Evolutionary conservation across 805 yeast species (phyloP), one percentile per base, ranked within the genome.

Genomic region (Hyphopichia homilentoma): DNA sequence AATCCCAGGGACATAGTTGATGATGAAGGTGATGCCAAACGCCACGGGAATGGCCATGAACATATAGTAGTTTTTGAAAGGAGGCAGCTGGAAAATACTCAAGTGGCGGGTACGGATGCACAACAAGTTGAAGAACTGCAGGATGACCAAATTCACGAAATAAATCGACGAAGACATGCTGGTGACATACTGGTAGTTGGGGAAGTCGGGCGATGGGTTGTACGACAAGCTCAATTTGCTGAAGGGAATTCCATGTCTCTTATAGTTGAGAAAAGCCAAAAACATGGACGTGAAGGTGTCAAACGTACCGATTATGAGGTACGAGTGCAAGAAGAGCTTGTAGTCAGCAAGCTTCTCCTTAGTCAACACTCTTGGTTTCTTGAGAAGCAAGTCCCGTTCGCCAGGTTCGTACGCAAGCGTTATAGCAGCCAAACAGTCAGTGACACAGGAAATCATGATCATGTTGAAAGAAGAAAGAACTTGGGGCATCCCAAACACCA

Each of bases 401-500:
- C 60, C 59, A 27, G 56, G 40, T 44, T 72, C 75, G 47, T 62
- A 68, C 21, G 71, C 68, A 38, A 72, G 47, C 5, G 62, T 52
- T 21, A 70, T 58, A 4, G 76, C 70, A 26, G 61, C 68, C 18
- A 54, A 54, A 48, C 73, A 65, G 41, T 73, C 77, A 5, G 77
- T 70, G 25, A 68, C 46, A 40, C 70, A 62, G 41, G 68, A 65
- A 32, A 73, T 69, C n/a, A 72, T 59, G 36, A 73, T 71, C 77
- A 73, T 73, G 35, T 55, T 50, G 49, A 72, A 70, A 4, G 75
- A 68, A 2, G 75, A 66, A 26, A 73, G 47, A 44, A 63, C 54
- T 45, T 67, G 76, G 2, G 78, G 78, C 34, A 67, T 41, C 7
- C 77, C 77, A 45, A 67, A 68, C n/a, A 68, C 48, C 4, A 71